Evolutionary conservation across 257 asterid species (phyloP), one percentile per base, ranked within the genome.

Genomic region (Plantago major): DNA sequence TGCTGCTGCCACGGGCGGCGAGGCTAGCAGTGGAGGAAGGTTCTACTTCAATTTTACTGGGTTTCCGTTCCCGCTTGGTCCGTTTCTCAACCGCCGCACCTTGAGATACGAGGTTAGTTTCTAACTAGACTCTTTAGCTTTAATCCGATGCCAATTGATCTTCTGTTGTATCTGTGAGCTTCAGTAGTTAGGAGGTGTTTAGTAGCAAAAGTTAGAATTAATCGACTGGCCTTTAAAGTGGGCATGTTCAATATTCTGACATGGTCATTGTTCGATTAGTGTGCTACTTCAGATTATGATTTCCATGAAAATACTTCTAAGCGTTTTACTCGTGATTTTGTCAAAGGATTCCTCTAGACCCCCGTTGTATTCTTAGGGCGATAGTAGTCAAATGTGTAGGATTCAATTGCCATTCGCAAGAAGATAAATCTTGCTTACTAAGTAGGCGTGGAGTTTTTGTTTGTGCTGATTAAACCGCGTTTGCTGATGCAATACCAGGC

Each of bases 31-130:
- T 22, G 77, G 82, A 33, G 92, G 94, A 30, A 82, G 88, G 75
- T 89, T 92, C 67, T 92, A 92, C 77, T 70, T 89, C 71, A 92
- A 89, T 62, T 73, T 92, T 71, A 89, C 97, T 14, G 99, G 96
- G 0, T 92, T 92, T 44, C 99, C 99, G 3, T 92, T 92, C 62
- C 99, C 97, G 60, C 96, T 92, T 19, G 99, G 99, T 6, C 99
- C 99, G 57, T 92, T 92, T 54, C 91, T 92, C 76, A 89, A 92
- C 60, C 85, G 97, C 65, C 86, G 75, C 52, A 92, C 97, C 2
- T 47, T 79, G 13, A 87, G 89, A 80, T 83, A 84, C 56, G 97
- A 89, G 97, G 97, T 84, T 55, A 70, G 79, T 56, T 40, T 33
- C 16, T n/a, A 15, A 17, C 59, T 6, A 42, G 30, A 44, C 62